These are phyloP conservation scores for Microsporum audouinii DNA, from an alignment of 2,329 filamentous ascomycete species.

Conservation along the genomic window DNA sequence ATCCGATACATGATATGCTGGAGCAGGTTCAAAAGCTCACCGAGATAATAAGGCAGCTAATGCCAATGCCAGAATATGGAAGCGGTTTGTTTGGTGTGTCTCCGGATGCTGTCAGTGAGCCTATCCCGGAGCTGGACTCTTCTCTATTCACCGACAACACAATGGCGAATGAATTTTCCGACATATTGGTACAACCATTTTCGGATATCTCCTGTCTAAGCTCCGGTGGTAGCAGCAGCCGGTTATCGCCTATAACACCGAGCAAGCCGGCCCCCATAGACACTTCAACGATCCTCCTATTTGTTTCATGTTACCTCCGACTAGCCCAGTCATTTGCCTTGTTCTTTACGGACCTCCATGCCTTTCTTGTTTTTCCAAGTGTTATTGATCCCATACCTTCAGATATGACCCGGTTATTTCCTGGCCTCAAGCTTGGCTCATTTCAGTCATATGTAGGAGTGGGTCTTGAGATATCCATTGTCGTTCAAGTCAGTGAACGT, in stretches of 20 bases:
- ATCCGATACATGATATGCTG: neutral
- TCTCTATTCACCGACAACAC: neutral
- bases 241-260: neutral
- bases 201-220: neutral
- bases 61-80: neutral
- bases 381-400: neutral
- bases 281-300: neutral
- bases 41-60: neutral
- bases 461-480: neutral
- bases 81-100: neutral
- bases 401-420: neutral
- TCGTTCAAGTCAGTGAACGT: neutral
- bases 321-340: neutral
- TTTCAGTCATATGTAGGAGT: neutral
- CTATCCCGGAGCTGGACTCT: neutral
- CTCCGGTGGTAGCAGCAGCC: neutral
- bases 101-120: neutral
- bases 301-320: neutral
- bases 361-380: neutral
- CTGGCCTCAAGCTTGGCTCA: neutral
- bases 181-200: neutral
- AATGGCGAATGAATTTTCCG: neutral
- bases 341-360: conserved; percentile 1
- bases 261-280: neutral
- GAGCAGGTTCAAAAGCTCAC: neutral